Base-by-base conservation (phyloP, 768 basidiomycete species). In the Nidula microcarpa region DNA sequence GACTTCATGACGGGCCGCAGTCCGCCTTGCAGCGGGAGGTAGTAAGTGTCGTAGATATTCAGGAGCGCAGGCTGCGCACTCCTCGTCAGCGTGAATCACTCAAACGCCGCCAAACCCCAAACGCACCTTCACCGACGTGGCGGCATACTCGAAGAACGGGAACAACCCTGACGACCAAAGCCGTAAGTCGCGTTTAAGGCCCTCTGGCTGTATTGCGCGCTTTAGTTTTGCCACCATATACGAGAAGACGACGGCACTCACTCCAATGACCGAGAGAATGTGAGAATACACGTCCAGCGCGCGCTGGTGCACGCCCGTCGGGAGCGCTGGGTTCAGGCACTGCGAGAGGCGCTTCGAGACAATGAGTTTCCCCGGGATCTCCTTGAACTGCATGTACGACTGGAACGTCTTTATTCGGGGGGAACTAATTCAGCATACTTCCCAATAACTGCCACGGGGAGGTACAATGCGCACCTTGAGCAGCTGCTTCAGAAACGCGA, bases 111-210 rank as follows among this genome's bases (percentile, higher is more conserved):
- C 36, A 16, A 17, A 23, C 9, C 18, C 33, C 48, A 41, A 32
- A 53, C 71, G 49, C 58, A 90, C 93, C 80, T 93, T 93, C 53
- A 98, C 94, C 16, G 94, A 94, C n/a, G 95, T 98, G n/a, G 96
- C 89, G 8, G 97, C 94, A 68, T 94, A 98, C 71, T 98, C 94
- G 62, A 98, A 98, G 82, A 98, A 98, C 0, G 97, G 97, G 67
- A 99, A 98, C 5, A 99, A 70, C 6, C 97, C 97, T 4, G 94
- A 87, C 0, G 93, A 94, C 97, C 97, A 99, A 16, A 98, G 75
- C 4, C 89, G 78, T 2, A 99, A 77, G 70, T 99, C 97, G 43
- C 84, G 80, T 57, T 81, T 81, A 43, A 99, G 68, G 8, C 96
- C 94, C 61, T 95, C 96, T 2, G 83, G 80, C 95, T 97, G 58